Percentiles rank a stretch among this genome's conserved stretches.
These are phyloP conservation scores for Cenchrus purpureus DNA, from an alignment of 176 grass and related monocot genomes.

Conservation along the genomic window DNA sequence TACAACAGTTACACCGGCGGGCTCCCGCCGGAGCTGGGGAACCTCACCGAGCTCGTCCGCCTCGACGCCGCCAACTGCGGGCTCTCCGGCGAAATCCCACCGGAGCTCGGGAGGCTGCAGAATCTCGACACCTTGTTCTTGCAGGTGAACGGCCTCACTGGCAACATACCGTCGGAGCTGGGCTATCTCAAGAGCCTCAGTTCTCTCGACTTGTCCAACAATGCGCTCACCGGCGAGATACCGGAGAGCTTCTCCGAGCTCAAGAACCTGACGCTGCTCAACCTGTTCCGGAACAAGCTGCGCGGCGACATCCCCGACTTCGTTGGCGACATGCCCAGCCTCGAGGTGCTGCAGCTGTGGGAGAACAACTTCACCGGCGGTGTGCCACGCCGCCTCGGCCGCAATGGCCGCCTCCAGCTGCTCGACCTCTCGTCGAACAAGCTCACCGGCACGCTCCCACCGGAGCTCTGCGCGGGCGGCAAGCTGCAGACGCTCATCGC, in stretches of 20 bases:
- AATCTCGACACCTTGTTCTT: conserved; percentile 66
- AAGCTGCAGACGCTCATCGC: conserved; percentile 67
- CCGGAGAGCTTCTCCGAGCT: conserved; percentile 77
- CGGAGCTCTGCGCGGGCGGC: conserved; percentile 60
- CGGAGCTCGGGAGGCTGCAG: conserved; percentile 61
- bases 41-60: conserved; percentile 60
- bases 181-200: conserved; percentile 55
- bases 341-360: conserved; percentile 99
- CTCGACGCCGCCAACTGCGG: conserved; percentile 66
- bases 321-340: conserved; percentile 78
- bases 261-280: conserved; percentile 76
- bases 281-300: conserved; percentile 79
- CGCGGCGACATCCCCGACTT: conserved; percentile 73
- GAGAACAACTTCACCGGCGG: conserved; percentile 98
- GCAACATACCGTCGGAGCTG: conserved; percentile 62
- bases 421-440: conserved; percentile 74
- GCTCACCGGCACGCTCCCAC: conserved; percentile 75
- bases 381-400: conserved; percentile 69
- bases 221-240: conserved; percentile 77
- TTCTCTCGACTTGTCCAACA: conserved; percentile 69
- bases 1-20: conserved; percentile 70
- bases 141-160: conserved; percentile 73
- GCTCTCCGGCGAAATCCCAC: conserved; percentile 70
- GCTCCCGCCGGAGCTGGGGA: conserved; percentile 66
- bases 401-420: conserved; percentile 62